Evolutionary conservation across 108 stramenopile genomes (phyloP).

Genomic region (Cyclostephanos tholiformis): DNA sequence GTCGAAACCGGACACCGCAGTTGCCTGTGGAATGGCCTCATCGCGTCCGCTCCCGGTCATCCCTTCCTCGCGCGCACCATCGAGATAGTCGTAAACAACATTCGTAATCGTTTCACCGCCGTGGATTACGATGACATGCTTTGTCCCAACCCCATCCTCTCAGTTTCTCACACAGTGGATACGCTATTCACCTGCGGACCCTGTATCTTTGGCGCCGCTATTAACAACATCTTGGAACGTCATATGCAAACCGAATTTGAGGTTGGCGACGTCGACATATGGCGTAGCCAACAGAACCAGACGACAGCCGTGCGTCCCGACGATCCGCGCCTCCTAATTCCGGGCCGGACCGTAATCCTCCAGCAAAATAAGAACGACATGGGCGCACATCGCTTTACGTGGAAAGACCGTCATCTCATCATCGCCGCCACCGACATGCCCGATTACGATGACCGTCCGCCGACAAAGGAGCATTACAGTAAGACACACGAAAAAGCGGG

Average conservation of each 20-base stretch:
- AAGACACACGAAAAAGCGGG: constrained; percentile 51
- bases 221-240: constrained; percentile 78
- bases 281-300: constrained; percentile 44
- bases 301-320: constrained; percentile 36
- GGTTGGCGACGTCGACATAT: constrained; percentile 67
- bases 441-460: constrained; percentile 79
- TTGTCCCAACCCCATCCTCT: constrained; percentile 73
- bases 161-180: constrained; percentile 73
- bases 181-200: constrained; percentile 83
- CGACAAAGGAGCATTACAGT: constrained; percentile 49
- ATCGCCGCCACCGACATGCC: constrained; percentile 88
- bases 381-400: constrained; percentile 89
- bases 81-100: constrained; percentile 85
- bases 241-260: constrained; percentile 73
- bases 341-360: constrained; percentile 76
- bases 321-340: constrained; percentile 51
- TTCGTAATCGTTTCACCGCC: constrained; percentile 77
- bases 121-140: constrained; percentile 76
- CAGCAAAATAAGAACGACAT: constrained; percentile 88
- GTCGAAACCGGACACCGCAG: constrained; percentile 56
- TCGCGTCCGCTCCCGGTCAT: constrained; percentile 83
- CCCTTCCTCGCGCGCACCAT: constrained; percentile 80
- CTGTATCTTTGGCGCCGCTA: constrained; percentile 72
- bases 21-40: constrained; percentile 91
- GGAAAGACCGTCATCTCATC: constrained; percentile 74